These are phyloP conservation scores for Astragalus glycyphyllos DNA, from an alignment of 306 rosid species.

Conservation along the genomic window DNA sequence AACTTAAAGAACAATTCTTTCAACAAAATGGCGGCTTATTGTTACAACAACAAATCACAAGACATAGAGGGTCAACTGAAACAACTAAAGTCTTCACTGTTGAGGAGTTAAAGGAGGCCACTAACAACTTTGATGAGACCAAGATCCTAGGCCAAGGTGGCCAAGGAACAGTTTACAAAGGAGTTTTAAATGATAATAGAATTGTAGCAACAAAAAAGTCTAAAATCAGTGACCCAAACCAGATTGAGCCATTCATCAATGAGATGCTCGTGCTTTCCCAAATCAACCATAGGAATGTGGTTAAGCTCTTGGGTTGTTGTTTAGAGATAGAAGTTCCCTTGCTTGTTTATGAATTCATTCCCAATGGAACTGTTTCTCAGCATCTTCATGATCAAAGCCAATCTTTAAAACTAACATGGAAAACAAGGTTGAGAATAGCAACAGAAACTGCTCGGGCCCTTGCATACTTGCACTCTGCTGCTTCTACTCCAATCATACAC, in stretches of 20 bases:
- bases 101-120: slow-evolving; percentile 52
- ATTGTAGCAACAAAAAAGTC: slow-evolving; percentile 58
- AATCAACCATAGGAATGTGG: slow-evolving; percentile 57
- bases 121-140: slow-evolving; percentile 41
- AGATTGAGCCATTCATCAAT: slow-evolving; percentile 53
- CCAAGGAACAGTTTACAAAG: slow-evolving; percentile 48
- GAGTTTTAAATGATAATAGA: slow-evolving; percentile 24
- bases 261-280: slow-evolving; percentile 55
- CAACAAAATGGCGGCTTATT: slow-evolving; percentile 50
- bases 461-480: slow-evolving; percentile 41
- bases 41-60: slow-evolving; percentile 26
- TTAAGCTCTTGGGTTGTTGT: slow-evolving; percentile 56
- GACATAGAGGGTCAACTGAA: neutral
- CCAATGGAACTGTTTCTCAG: slow-evolving; percentile 44
- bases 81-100: slow-evolving; percentile 39
- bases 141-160: slow-evolving; percentile 54
- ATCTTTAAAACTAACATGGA: slow-evolving; percentile 7
- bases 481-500: slow-evolving; percentile 14
- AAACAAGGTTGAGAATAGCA: slow-evolving; percentile 38
- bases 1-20: slow-evolving; percentile 40
- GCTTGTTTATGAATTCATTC: slow-evolving; percentile 23
- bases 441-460: slow-evolving; percentile 43
- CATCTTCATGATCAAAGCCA: slow-evolving; percentile 30
- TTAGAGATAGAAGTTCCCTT: slow-evolving; percentile 53
- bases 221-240: slow-evolving; percentile 46